A percentile compares a stretch with the other conserved stretches of the same genome.
Evolutionary conservation across 2,329 filamentous ascomycete genomes (phyloP).

Genomic region (Alternaria burnsii): DNA sequence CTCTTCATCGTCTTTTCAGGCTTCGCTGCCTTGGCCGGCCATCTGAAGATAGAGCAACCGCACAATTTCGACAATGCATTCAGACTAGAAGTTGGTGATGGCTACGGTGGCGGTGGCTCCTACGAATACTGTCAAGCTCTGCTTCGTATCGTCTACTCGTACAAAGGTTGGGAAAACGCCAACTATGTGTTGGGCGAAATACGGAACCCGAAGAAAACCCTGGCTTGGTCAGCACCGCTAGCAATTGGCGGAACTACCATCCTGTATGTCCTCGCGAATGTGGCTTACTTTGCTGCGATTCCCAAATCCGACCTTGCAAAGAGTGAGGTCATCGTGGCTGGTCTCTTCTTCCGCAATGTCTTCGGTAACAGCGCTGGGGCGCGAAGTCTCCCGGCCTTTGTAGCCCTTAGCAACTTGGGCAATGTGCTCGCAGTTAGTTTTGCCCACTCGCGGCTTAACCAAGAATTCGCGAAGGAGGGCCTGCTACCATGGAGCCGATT

Average conservation of each 20-base stretch:
- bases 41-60: slow-evolving; percentile 55
- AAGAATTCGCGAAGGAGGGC: slow-evolving; percentile 75
- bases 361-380: slow-evolving; percentile 65
- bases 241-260: slow-evolving; percentile 67
- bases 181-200: slow-evolving; percentile 70
- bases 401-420: slow-evolving; percentile 68
- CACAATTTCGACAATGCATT: slow-evolving; percentile 68
- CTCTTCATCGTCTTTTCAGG: slow-evolving; percentile 70
- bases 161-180: slow-evolving; percentile 63
- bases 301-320: slow-evolving; percentile 65
- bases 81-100: slow-evolving; percentile 52
- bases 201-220: slow-evolving; percentile 63
- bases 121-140: slow-evolving; percentile 64
- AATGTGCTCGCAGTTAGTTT: slow-evolving; percentile 70
- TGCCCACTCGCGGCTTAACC: slow-evolving; percentile 66
- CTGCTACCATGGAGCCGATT: slow-evolving; percentile 62
- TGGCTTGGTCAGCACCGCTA: slow-evolving; percentile 65
- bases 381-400: slow-evolving; percentile 58
- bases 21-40: slow-evolving; percentile 46
- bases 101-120: slow-evolving; percentile 46
- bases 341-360: slow-evolving; percentile 68
- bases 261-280: slow-evolving; percentile 70
- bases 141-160: slow-evolving; percentile 67
- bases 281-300: slow-evolving; percentile 72
- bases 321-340: slow-evolving; percentile 68